Conservation (phyloP, 2,329 filamentous ascomycete species). For the Fusarium mundagurra region DNA sequence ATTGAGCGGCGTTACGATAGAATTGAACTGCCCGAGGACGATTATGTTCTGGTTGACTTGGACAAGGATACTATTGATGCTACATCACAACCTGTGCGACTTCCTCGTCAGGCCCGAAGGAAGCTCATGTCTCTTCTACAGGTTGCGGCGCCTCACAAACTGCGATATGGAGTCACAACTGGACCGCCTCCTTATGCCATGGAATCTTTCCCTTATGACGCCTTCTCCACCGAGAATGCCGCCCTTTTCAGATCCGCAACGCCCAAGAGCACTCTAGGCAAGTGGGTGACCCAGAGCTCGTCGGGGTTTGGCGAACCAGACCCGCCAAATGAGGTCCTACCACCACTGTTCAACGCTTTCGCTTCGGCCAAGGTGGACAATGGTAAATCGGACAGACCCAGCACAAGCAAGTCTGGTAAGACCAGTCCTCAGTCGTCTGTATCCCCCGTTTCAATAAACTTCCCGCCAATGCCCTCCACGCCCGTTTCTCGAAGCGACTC, state of each 20-base stretch:
- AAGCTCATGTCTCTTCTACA: slow-evolving; percentile 91
- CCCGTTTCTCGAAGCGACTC: slow-evolving; percentile 92
- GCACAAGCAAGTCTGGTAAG: slow-evolving; percentile 73
- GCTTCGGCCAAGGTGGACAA: slow-evolving; percentile 76
- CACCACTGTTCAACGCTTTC: slow-evolving; percentile 92
- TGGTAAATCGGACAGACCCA: slow-evolving; percentile 76
- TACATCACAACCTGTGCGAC: slow-evolving; percentile 76
- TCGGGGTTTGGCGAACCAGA: slow-evolving; percentile 81
- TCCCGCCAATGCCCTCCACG: slow-evolving; percentile 79
- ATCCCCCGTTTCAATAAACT: slow-evolving; percentile 82
- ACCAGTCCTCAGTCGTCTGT: slow-evolving; percentile 71
- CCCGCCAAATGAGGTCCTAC: slow-evolving; percentile 59
- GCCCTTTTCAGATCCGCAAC: slow-evolving; percentile 80
- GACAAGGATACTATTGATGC: slow-evolving; percentile 92
- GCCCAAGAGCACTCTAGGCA: slow-evolving; percentile 77
- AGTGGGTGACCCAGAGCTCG: slow-evolving; percentile 90
- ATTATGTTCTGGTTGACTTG: slow-evolving; percentile 93
- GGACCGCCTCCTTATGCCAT: slow-evolving; percentile 93
- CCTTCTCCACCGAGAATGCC: slow-evolving; percentile 87
- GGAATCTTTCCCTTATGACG: slow-evolving; percentile 90
- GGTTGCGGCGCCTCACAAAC: slow-evolving; percentile 87
- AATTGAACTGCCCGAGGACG: slow-evolving; percentile 88
- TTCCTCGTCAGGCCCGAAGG: slow-evolving; percentile 88
- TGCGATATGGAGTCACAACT: slow-evolving; percentile 84
- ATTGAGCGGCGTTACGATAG: slow-evolving; percentile 92